Evolutionary conservation across 805 yeast species (phyloP), one percentile per base, ranked within the genome.

Genomic region (Alloascoidea africana): DNA sequence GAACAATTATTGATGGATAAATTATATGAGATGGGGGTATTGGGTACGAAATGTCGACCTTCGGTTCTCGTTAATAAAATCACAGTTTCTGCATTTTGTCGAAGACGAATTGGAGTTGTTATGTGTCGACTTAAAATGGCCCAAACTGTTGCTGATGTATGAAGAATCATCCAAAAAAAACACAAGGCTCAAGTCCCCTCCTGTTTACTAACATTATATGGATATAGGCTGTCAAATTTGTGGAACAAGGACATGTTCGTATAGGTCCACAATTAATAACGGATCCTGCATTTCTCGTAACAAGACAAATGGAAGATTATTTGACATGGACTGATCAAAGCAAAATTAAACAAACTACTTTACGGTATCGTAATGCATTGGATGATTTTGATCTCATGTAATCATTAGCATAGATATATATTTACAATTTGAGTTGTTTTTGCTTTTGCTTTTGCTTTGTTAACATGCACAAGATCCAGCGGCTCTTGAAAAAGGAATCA

Each of bases 271-370:
- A 85, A 53, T 79, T 93, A 17, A 78, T 93, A 34, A 87, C 96
- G 1, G 98, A 91, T 56, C 93, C 97, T 3, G 96, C 97, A 0
- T 89, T 78, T 54, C 64, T 93, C 49, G 91, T 91, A 3, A 89
- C 96, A 2, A 70, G 96, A 53, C 84, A 75, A 49, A 68, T 91
- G 81, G 99, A 91, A 55, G 99, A 91, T 56, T 91, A 85, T 56
- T 67, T 91, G 48, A 91, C 98, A 3, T 91, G 99, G 99, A 91
- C 83, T n/a, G 96, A 91, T 51, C 70, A 77, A 33, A 79, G 94
- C 47, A 93, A 91, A 77, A 87, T 93, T 58, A 87, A 82, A 66
- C 70, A 80, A 51, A 85, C 84, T 47, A 73, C 89, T 41, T 74
- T 87, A 60, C 81, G 81, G 60, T 91, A 81, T 65, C 80, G 83